A percentile compares a stretch with the other conserved stretches of the same genome.
phyloP scores from a whole-genome alignment of 2,329 filamentous ascomycete genomes.

The Neoarthrinium moseri region DNA sequence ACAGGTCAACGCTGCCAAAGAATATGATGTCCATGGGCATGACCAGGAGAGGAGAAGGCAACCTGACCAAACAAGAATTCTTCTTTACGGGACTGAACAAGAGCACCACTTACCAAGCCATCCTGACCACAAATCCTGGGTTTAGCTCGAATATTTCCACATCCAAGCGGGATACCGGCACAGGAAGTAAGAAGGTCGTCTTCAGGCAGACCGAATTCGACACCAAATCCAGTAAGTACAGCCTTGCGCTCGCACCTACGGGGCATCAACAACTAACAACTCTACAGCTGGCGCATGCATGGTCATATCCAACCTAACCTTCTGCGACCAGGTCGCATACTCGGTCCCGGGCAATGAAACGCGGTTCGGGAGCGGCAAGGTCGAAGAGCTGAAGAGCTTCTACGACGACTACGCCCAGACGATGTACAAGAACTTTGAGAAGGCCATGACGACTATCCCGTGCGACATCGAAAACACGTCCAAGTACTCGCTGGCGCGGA shows the following conservation, averaged over 20 bases:
- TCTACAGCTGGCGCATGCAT: conserved; percentile 54
- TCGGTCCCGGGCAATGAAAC: conserved; percentile 80
- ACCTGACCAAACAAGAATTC: conserved; percentile 82
- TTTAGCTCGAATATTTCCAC: conserved; percentile 10
- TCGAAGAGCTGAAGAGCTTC: conserved; percentile 57
- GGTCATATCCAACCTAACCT: conserved; percentile 80
- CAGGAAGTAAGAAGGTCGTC: conserved; percentile 74
- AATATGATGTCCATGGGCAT: conserved; percentile 59
- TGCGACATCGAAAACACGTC: conserved; percentile 75
- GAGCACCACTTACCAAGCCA: conserved; percentile 69
- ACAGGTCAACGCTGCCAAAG: conserved; percentile 25
- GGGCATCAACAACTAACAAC: conserved; percentile 2
- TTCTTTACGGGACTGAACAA: conserved; percentile 74
- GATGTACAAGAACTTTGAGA: conserved; percentile 76
- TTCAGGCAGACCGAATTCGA: conserved; percentile 71
- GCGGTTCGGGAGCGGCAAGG: conserved; percentile 55
- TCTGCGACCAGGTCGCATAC: conserved; percentile 87
- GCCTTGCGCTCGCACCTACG: not conserved
- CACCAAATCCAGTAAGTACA: conserved; percentile 69
- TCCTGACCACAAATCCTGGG: conserved; percentile 60
- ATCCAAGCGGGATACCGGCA: conserved; percentile 51
- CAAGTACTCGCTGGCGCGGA: conserved; percentile 77
- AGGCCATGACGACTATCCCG: conserved; percentile 78
- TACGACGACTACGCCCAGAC: conserved; percentile 75
- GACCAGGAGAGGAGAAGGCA: conserved; percentile 64